Conservation (phyloP, 345 rosid species). For the Dipteronia dyeriana region DNA sequence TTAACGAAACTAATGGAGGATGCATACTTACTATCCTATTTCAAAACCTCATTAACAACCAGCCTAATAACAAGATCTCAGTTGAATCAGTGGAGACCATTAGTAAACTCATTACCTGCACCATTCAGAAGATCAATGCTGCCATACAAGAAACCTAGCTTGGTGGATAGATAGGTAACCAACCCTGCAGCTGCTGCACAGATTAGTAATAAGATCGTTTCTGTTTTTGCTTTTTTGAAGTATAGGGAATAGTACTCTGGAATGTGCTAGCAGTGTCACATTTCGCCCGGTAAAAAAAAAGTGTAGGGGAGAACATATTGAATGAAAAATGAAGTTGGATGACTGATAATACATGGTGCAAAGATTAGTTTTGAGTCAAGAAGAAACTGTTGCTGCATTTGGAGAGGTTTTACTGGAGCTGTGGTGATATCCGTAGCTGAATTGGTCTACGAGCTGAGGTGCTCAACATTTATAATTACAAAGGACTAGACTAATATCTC, state of each 20-base stretch:
- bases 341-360: neutral
- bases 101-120: slow-evolving; percentile 58
- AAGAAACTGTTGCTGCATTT: slow-evolving; percentile 34
- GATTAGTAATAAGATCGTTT: neutral
- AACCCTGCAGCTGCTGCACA: neutral
- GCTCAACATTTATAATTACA: no score
- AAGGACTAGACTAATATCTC: no score
- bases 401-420: neutral
- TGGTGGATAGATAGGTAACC: no score
- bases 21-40: slow-evolving; percentile 57
- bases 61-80: slow-evolving; percentile 46
- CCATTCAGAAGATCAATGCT: slow-evolving; percentile 47
- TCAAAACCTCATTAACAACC: slow-evolving; percentile 55
- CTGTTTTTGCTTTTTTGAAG: neutral
- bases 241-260: no score
- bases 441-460: slow-evolving; percentile 20
- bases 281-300: no score
- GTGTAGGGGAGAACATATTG: slow-evolving; percentile 13
- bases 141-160: no score
- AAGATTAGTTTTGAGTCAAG: slow-evolving; percentile 40
- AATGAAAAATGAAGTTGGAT: slow-evolving; percentile 6
- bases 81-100: slow-evolving; percentile 61
- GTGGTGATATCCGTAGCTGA: slow-evolving; percentile 13
- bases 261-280: no score
- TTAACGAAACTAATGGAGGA: slow-evolving; percentile 37